Evolutionary conservation across 129 eudicot species (phyloP).

Genomic region (Kitagawia praeruptora): DNA sequence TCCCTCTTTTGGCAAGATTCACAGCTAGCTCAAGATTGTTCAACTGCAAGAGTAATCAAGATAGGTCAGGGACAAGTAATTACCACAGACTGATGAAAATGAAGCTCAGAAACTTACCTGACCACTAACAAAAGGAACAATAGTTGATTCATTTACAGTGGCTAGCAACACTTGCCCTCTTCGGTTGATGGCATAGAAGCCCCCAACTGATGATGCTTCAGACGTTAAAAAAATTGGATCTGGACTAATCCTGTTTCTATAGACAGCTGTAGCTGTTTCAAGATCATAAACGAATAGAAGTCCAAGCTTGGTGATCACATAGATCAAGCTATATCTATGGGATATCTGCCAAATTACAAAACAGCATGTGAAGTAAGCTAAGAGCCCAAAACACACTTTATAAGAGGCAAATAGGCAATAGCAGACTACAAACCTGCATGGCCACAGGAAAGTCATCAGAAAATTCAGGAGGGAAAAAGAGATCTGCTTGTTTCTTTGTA

Average conservation of each 20-base stretch:
- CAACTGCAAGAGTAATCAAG: conserved; percentile 35
- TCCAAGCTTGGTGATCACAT: conserved; percentile 90
- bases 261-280: conserved; percentile 90
- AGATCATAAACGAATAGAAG: conserved; percentile 89
- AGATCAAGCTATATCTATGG: conserved; percentile 69
- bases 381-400: neutral
- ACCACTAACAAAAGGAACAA: conserved; percentile 87
- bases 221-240: conserved; percentile 90
- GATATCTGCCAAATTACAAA: conserved; percentile 53
- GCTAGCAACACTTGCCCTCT: conserved; percentile 95
- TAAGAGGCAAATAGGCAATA: too few species aligned
- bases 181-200: conserved; percentile 93
- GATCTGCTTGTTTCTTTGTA: conserved; percentile 95
- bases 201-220: conserved; percentile 94
- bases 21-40: conserved; percentile 99
- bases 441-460: conserved; percentile 95
- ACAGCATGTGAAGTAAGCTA: neutral
- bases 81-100: too few species aligned
- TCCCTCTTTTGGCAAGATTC: conserved; percentile 97
- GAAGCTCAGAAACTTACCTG: conserved; percentile 43
- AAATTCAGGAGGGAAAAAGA: conserved; percentile 97
- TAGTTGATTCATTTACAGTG: conserved; percentile 83
- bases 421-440: conserved; percentile 63
- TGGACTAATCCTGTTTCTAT: conserved; percentile 89
- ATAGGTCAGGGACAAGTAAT: neutral